Evolutionary conservation across 371 early-diverging fungal genomes (phyloP).

Genomic region (Thermomucor indicae-seudaticae): DNA sequence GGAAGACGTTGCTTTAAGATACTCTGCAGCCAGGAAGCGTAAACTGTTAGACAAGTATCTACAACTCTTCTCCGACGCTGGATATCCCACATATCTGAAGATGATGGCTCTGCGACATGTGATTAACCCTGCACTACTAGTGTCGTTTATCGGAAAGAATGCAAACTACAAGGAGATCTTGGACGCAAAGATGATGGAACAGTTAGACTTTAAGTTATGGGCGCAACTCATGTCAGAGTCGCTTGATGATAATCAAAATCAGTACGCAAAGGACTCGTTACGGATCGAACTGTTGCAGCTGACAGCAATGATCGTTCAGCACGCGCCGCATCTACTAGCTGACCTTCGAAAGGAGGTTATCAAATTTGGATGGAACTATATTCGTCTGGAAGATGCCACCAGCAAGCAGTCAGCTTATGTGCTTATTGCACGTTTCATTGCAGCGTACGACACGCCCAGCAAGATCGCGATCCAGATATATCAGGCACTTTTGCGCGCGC

Average conservation of each 20-base stretch:
- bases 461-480: conserved; percentile 91
- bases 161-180: conserved; percentile 53
- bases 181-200: conserved; percentile 62
- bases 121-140: conserved; percentile 77
- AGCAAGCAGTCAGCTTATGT: conserved; percentile 95
- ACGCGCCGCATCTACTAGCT: conserved; percentile 69
- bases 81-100: conserved; percentile 48
- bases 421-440: conserved; percentile 84
- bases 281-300: conserved; percentile 90
- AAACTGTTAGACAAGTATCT: conserved; percentile 69
- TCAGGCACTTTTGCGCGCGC: conserved; percentile 82
- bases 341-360: conserved; percentile 91
- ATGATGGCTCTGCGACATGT: conserved; percentile 69
- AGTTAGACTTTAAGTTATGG: conserved; percentile 72
- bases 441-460: conserved; percentile 87
- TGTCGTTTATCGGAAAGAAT: conserved; percentile 49
- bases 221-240: conserved; percentile 54
- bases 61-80: conserved; percentile 46
- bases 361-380: conserved; percentile 91
- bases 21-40: conserved; percentile 54
- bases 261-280: conserved; percentile 67
- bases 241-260: conserved; percentile 44
- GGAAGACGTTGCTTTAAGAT: conserved; percentile 63
- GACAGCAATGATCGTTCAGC: conserved; percentile 84
- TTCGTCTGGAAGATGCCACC: conserved; percentile 88